Percentiles rank a stretch among this genome's conserved stretches.
Evolutionary conservation across 768 basidiomycete genomes (phyloP).

Genomic region (Pulveroboletus ravenelii): DNA sequence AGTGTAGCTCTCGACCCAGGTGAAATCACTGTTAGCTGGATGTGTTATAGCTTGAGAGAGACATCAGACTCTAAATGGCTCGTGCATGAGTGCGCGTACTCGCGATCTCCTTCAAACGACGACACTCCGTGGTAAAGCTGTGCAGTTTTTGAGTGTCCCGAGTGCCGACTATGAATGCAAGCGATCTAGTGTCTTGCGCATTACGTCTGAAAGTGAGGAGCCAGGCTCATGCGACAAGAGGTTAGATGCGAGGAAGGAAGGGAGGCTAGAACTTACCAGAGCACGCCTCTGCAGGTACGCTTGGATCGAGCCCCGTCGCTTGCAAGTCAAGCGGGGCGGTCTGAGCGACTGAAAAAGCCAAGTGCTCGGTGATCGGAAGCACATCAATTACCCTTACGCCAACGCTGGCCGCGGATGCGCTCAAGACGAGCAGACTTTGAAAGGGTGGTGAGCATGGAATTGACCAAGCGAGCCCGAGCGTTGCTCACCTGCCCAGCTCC

Average conservation of each 20-base stretch:
- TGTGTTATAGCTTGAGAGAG: slow-evolving; percentile 8
- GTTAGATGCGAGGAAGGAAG: background rate
- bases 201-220: slow-evolving; percentile 44
- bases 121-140: slow-evolving; percentile 49
- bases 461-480: background rate
- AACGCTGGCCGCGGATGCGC: background rate
- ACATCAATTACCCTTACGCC: slow-evolving; percentile 8
- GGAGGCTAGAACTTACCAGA: slow-evolving; percentile 32
- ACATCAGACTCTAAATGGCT: background rate
- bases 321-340: slow-evolving; percentile 38
- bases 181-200: slow-evolving; percentile 38
- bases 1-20: slow-evolving; percentile 18
- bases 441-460: background rate
- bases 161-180: slow-evolving; percentile 40
- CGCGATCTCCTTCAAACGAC: slow-evolving; percentile 46
- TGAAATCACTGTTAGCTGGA: slow-evolving; percentile 8
- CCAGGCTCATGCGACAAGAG: slow-evolving; percentile 38
- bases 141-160: slow-evolving; percentile 45
- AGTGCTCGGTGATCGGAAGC: slow-evolving; percentile 51
- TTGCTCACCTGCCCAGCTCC: slow-evolving; percentile 53
- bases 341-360: slow-evolving; percentile 57
- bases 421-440: slow-evolving; percentile 19
- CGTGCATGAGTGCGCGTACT: slow-evolving; percentile 32
- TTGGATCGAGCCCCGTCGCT: slow-evolving; percentile 19
- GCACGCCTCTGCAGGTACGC: slow-evolving; percentile 31